Evolutionary conservation across 139 green algal species (phyloP).

Genomic region (Pedinophyceae sp.): DNA sequence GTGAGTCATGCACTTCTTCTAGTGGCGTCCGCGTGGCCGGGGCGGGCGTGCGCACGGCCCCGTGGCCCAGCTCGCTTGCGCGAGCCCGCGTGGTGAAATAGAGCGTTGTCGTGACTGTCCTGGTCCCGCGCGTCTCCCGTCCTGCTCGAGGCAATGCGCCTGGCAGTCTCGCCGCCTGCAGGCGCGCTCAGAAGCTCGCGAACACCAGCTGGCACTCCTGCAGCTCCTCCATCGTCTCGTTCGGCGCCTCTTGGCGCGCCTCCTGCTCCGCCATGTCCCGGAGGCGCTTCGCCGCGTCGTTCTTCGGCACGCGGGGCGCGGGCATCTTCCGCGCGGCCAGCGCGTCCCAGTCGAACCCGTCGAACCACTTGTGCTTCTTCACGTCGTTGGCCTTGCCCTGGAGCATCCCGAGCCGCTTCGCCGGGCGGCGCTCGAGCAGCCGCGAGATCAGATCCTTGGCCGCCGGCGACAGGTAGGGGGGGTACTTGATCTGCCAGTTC

Average conservation of each 20-base stretch:
- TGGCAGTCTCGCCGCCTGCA: no score
- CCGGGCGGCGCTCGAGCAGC: slow-evolving; percentile 77
- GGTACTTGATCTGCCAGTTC: slow-evolving; percentile 75
- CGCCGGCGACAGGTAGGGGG: slow-evolving; percentile 61
- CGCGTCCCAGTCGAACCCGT: slow-evolving; percentile 69
- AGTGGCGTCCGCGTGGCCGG: no score
- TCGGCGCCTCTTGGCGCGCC: slow-evolving; percentile 13
- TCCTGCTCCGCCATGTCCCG: slow-evolving; percentile 36
- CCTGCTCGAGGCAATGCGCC: no score
- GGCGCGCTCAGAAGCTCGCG: slow-evolving; percentile 45
- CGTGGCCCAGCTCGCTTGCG: no score
- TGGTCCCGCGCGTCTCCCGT: no score
- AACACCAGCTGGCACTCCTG: slow-evolving; percentile 68
- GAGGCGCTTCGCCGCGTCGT: slow-evolving; percentile 65
- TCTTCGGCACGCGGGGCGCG: slow-evolving; percentile 44
- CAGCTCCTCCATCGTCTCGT: slow-evolving; percentile 62
- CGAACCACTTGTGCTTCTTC: slow-evolving; percentile 87
- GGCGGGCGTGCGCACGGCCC: no score
- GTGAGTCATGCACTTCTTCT: no score
- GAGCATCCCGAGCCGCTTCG: slow-evolving; percentile 75
- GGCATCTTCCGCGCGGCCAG: slow-evolving; percentile 49
- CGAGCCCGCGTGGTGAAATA: no score
- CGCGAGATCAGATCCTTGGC: slow-evolving; percentile 65
- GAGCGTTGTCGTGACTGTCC: no score
- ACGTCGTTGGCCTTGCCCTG: slow-evolving; percentile 59